Base-by-base conservation (phyloP, 805 yeast species). In the Yarrowia sp. region DNA sequence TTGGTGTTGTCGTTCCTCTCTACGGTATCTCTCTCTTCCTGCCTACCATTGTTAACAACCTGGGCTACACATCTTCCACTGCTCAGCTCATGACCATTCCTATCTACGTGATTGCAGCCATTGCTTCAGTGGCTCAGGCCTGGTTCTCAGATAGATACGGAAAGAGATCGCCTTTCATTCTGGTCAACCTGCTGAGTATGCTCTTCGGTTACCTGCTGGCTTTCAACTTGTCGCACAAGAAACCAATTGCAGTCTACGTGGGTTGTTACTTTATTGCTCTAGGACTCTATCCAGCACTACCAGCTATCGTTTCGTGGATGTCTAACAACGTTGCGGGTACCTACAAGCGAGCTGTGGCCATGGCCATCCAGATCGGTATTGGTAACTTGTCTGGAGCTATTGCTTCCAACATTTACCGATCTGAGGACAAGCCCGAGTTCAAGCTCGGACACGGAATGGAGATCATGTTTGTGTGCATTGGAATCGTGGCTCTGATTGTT, bases 381-480 rank as follows among this genome's bases (percentile, higher is more conserved):
- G 87, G 87, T 64, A 84, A 84, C 71, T 80, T 83, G 66, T 87
- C 87, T 55, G 87, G 87, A 66, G 83, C 84, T 65, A 78, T 83
- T 63, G 73, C 86, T 24, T 69, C 85, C 4, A 83, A 77, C 65
- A 73, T 83, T 25, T 84, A 82, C 72, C 75, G 84, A 62, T 68
- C 79, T 24, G 67, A 70, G 29, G 86, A 84, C 64, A 76, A 85
- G 16, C 88, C 88, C 29, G 72, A 74, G 16, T 84, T 78, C 69
- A 74, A 67, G 33, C 80, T 81, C 38, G 88, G 87, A 29, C 74
- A 81, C 64, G 71, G 78, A 31, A 75, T 82, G 36, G 72, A 78
- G 63, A 69, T 84, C 61, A 82, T 81, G 1, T 80, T 80, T 63
- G 71, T 74, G 8, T 63, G 67, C 6, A 62, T 77, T 63, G 78